A percentile compares a stretch with the other conserved stretches of the same genome.
Conservation (phyloP, 176 grass and related monocot genomes). For the Calamus simplicifolius region DNA sequence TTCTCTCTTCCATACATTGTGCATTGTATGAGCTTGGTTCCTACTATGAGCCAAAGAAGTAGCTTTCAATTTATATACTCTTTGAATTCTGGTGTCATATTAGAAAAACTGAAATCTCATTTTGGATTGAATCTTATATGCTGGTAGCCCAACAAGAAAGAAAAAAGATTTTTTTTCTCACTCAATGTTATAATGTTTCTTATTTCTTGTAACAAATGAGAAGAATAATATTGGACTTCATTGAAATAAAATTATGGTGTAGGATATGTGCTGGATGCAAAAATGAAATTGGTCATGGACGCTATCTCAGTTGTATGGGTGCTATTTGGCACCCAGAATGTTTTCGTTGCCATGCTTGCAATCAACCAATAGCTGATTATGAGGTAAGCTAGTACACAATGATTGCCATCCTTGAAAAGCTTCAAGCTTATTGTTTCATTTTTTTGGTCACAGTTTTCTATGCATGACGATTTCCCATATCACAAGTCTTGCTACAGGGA, state of each 20-base stretch:
- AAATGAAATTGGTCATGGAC: conserved; percentile 49
- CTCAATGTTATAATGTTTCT: not conserved
- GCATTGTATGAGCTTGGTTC: too few species aligned
- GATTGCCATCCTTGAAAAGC: conserved; percentile 15
- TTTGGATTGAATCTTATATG: too few species aligned
- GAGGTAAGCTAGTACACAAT: conserved; percentile 43
- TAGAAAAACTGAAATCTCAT: too few species aligned
- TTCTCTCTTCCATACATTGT: too few species aligned
- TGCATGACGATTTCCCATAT: conserved; percentile 72
- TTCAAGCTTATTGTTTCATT: conserved; percentile 9
- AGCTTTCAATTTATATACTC: too few species aligned
- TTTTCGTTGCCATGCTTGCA: conserved; percentile 55
- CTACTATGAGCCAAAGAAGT: too few species aligned
- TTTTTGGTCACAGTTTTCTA: conserved; percentile 48
- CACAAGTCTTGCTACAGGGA: conserved; percentile 75
- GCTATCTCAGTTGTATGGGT: conserved; percentile 65
- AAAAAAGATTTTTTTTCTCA: not conserved
- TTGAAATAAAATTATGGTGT: conserved; percentile 5
- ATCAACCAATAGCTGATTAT: conserved; percentile 66
- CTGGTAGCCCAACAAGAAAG: too few species aligned
- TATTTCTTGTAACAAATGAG: too few species aligned
- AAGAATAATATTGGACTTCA: too few species aligned
- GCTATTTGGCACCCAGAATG: conserved; percentile 82
- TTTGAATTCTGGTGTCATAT: too few species aligned
- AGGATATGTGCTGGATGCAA: conserved; percentile 85